Evolutionary conservation across 768 basidiomycete genomes (phyloP), one percentile per base, ranked within the genome.

Genomic region (Lactifluus hygrophoroides): DNA sequence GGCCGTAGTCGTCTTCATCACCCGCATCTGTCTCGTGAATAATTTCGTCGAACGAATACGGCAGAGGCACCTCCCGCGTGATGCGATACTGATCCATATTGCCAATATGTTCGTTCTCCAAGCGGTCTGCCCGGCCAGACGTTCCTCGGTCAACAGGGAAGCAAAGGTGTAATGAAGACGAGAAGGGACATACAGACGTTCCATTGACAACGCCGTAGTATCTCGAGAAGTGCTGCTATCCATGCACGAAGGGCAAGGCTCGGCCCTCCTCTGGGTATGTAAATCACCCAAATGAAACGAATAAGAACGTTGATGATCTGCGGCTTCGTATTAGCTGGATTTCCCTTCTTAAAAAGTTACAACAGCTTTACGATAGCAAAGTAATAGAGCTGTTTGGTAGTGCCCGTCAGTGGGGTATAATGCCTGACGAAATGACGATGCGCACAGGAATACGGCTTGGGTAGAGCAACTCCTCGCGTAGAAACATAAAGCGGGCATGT

Each of bases 1-100:
- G 19, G 17, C 49, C 19, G 2, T 61, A 53, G 11, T 69, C 65
- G 10, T 65, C 66, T 34, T 68, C 67, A 11, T 57, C 74, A 5
- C 75, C 78, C 16, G 78, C 77, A 23, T 77, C 79, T 76, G 34
- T 73, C 70, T 46, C 81, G 77, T 45, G 73, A 67, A 4, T 63
- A 66, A 30, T 63, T 3, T 72, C 70, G 46, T 85, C 80, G 53
- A 85, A 73, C 1, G 73, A 68, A 69, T 94, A 95, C 2, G 91
- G 92, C 34, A 96, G 71, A 0, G 90, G 88, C 14, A 92, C 83
- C 66, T 96, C 92, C 25, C 86, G 78, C 1, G 88, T 91, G 43
- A 89, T 83, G 23, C 93, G 90, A 69, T 91, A 95, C 65, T 93
- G 91, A 77, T 91, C 90, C 70, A 89, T 82, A 69, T 96, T 96